These are phyloP conservation scores for Rhodosporidiobolus sp. DNA, from an alignment of 768 basidiomycete genomes.

Conservation along the genomic window DNA sequence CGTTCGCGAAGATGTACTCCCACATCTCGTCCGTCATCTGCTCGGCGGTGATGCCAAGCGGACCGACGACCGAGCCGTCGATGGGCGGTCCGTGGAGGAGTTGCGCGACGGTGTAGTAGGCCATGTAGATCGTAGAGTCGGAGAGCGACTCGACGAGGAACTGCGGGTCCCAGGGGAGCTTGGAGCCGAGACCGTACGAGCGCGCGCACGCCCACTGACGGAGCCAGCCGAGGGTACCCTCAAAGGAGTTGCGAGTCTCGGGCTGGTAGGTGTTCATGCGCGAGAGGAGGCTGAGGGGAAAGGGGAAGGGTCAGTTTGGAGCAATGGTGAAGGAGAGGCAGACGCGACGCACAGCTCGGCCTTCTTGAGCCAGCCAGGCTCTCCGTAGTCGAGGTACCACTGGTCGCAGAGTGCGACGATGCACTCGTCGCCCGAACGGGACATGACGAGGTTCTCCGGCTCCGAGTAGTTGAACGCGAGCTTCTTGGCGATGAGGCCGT, in stretches of 20 bases:
- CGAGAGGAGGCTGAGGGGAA: constrained; percentile 65
- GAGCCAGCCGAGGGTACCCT: constrained; percentile 88
- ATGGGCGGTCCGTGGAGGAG: constrained; percentile 75
- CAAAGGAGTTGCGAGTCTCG: constrained; percentile 91
- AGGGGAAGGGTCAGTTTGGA: background rate
- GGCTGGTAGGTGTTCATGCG: constrained; percentile 83
- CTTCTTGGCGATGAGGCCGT: constrained; percentile 71
- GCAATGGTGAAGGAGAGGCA: background rate
- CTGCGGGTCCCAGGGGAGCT: constrained; percentile 92
- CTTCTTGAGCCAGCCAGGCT: constrained; percentile 78
- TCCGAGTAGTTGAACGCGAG: constrained; percentile 89
- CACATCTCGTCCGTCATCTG: constrained; percentile 97
- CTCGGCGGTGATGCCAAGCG: constrained; percentile 76
- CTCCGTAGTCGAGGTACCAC: constrained; percentile 98
- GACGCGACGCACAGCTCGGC: constrained; percentile 66
- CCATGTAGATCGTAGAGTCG: constrained; percentile 98
- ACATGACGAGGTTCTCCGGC: constrained; percentile 85
- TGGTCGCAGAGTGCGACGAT: constrained; percentile 97
- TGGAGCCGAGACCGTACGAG: constrained; percentile 90
- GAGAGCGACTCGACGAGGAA: constrained; percentile 95
- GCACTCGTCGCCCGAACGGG: constrained; percentile 91
- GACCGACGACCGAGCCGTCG: constrained; percentile 73
- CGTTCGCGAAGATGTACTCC: constrained; percentile 87
- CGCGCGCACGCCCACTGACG: constrained; percentile 99
- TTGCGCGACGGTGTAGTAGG: constrained; percentile 92